Base-by-base conservation (phyloP, 768 basidiomycete species). In the Hortiboletus flavorubellus region DNA sequence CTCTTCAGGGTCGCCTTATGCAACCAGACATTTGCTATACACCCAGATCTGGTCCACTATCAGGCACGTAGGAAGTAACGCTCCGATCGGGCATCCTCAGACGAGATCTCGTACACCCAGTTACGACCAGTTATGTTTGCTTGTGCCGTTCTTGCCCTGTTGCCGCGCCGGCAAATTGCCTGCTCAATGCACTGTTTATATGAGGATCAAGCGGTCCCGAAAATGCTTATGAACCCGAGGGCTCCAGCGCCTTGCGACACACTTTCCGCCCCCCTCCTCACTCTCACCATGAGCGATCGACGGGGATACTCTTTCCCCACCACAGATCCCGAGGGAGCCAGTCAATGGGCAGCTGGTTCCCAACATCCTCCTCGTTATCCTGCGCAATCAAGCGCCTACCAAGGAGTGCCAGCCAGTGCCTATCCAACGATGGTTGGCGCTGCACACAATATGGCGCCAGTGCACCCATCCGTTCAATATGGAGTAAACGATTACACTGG, bases 221-320 rank as follows among this genome's bases (percentile, higher is more conserved):
- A 71, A 71, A 66, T 21, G 60, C 71, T 54, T 71, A 71, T 71
- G 71, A 71, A 71, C 69, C 69, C 53, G 44, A 57, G 26, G 30
- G 39, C 23, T 33, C 49, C 54, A 56, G 50, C 59, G 30, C 56
- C 34, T 51, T 52, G 35, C 23, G 42, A 44, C 58, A 51, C 52
- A 44, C 37, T 38, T 47, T 31, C 39, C 46, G 41, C 35, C 47
- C 53, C 49, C 61, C 53, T 54, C 51, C 50, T 49, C 55, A 45
- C 46, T 31, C 31, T 26, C 51, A 58, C 46, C 53, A 71, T 71
- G 69, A 38, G 64, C 45, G 64, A 71, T 48, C 63, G 71, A 39
- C 71, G 70, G 23, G 69, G 58, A 23, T 72, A 72, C 50, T 43
- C 64, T n/a, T 72, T 51, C 35, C 54, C 63, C 46, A 3, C 59